A percentile compares a stretch with the other conserved stretches of the same genome.
phyloP scores from a whole-genome alignment of 164 flowering plant genomes.

The Liriodendron chinense region DNA sequence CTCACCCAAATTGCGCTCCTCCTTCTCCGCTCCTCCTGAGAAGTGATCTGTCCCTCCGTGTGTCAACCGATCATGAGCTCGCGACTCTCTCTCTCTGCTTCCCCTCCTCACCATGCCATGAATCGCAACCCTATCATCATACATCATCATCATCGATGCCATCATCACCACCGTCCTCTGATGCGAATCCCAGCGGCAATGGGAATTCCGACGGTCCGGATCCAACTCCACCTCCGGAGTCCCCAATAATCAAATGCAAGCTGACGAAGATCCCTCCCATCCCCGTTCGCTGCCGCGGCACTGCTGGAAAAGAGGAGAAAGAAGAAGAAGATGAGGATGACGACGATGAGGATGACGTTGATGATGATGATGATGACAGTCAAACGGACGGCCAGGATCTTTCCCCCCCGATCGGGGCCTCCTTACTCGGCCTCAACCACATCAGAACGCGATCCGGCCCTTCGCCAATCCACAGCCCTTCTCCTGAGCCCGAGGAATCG shows the following conservation, averaged over 20 bases:
- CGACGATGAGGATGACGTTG: constrained; percentile 10
- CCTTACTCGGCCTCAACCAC: constrained; percentile 58
- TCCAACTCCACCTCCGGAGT: background rate
- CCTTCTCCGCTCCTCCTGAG: no score
- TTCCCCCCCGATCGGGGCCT: constrained; percentile 35
- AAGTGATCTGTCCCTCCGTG: no score
- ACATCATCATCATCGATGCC: background rate
- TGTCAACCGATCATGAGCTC: no score
- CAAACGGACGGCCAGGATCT: constrained; percentile 1
- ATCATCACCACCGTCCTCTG: background rate
- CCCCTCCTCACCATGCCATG: background rate
- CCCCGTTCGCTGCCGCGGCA: constrained; percentile 33
- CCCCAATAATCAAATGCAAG: constrained; percentile 20
- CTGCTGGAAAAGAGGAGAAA: background rate
- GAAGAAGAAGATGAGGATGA: constrained; percentile 1
- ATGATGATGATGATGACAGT: constrained; percentile 7
- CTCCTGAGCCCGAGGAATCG: constrained; percentile 10
- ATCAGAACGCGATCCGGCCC: constrained; percentile 49
- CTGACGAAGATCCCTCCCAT: constrained; percentile 72
- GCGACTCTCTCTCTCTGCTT: background rate
- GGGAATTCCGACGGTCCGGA: background rate
- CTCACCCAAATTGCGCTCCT: no score
- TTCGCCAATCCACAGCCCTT: constrained; percentile 28
- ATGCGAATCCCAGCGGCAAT: background rate
- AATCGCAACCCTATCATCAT: background rate